Conservation (phyloP, 306 rosid species). For the Gynostemma pentaphyllum region DNA sequence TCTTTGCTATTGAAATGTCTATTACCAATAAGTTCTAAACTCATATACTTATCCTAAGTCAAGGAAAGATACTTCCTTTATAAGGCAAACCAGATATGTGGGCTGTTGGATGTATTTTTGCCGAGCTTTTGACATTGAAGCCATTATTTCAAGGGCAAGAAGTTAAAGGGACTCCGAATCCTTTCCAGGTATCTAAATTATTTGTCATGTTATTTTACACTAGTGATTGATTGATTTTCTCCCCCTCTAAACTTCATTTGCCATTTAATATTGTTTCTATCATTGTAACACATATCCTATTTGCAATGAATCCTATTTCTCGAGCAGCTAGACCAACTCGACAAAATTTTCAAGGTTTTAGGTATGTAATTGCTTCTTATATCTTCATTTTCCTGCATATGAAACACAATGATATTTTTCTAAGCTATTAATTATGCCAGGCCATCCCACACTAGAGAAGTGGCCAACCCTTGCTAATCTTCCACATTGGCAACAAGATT, state of each 20-base stretch:
- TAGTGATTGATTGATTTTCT: not conserved
- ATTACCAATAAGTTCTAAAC: not conserved
- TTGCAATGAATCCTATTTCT: conserved; percentile 10
- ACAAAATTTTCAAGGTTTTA: conserved; percentile 95
- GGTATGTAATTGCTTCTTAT: conserved; percentile 37
- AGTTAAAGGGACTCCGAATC: conserved; percentile 75
- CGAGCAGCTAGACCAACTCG: conserved; percentile 96
- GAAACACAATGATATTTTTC: conserved; percentile 21
- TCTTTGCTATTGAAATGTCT: not conserved
- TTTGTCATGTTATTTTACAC: not conserved
- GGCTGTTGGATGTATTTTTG: conserved; percentile 99
- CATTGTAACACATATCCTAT: not conserved
- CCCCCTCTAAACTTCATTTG: not conserved
- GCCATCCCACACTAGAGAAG: conserved; percentile 91
- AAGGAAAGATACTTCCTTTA: conserved; percentile 20
- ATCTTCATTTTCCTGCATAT: conserved; percentile 16
- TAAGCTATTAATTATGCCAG: conserved; percentile 40
- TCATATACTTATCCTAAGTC: not conserved
- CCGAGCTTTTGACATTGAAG: conserved; percentile 94
- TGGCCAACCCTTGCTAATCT: conserved; percentile 90
- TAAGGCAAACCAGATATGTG: conserved; percentile 63
- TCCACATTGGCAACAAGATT: conserved; percentile 82
- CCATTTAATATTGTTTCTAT: not conserved
- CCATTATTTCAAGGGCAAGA: conserved; percentile 97
- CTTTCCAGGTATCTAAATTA: conserved; percentile 61